Base-by-base conservation (phyloP, 2,329 filamentous ascomycete genomes). In the Hansfordia pulvinata region DNA sequence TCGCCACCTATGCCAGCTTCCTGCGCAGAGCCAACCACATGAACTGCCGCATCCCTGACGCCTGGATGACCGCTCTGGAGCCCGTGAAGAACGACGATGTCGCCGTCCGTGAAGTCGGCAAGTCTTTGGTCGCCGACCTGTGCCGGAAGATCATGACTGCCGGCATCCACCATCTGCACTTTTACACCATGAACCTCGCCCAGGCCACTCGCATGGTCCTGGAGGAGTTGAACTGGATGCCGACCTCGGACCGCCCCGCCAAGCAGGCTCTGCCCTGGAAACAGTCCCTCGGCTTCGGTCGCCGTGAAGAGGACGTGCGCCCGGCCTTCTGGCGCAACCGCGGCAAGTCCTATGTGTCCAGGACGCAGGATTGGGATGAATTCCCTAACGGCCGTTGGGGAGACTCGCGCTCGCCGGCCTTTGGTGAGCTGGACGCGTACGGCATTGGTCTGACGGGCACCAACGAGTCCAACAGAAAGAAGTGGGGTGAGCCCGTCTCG, bases 331-430 rank as follows among this genome's bases (percentile, higher is more conserved):
- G 90, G 90, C 77, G 88, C 42, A 94, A 96, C 57, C 75, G 90
- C 31, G 90, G 93, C 56, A 85, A 90, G 47, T 93, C 86, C 4
- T 98, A 98, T 44, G 76, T 98, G 29, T 76, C 84, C 30, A 83
- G 90, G 29, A 98, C 90, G 1, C 86, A 94, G 49, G 88, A 94
- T 41, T 98, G 90, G 90, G 90, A 98, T 44, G 90, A 98, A 52
- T 98, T 94, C 43, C 90, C 90, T 30, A 98, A 98, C 62, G 90
- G 90, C 24, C 80, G 90, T 53, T 98, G 90, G 90, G 92, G 90
- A 55, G 90, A 98, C 53, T 88, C 86, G 27, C 73, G 90, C 37
- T 96, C 88, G 31, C 90, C 90, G 34, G 90, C 90, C 26, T 98
- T 94, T 46, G 90, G 90, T 44, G 85, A 94, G 53, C 62, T 96